Percentiles rank a stretch among this genome's conserved stretches.
Evolutionary conservation across 2,329 filamentous ascomycete genomes (phyloP).

Genomic region (Dactylellina leptospora): DNA sequence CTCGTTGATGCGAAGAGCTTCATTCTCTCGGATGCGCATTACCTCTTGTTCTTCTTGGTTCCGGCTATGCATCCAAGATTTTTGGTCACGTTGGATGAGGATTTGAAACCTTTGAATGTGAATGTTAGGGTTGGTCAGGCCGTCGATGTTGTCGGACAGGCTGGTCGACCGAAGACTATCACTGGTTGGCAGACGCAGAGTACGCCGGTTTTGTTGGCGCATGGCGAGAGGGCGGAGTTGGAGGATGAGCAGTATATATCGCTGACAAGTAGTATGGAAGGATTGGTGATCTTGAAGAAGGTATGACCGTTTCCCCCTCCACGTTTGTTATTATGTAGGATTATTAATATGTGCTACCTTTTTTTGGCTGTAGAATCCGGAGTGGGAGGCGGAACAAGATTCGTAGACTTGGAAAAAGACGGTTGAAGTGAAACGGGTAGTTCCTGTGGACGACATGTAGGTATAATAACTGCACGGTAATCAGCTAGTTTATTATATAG

Average conservation of each 20-base stretch:
- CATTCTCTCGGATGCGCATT: conserved; percentile 77
- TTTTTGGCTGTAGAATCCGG: conserved; percentile 34
- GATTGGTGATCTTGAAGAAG: conserved; percentile 95
- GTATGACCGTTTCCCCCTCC: conserved; percentile 16
- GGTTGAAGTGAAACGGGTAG: neutral
- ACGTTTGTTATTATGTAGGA: neutral
- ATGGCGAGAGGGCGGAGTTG: conserved; percentile 93
- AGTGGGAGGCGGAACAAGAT: conserved; percentile 52
- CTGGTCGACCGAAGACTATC: conserved; percentile 96
- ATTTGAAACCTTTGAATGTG: conserved; percentile 90
- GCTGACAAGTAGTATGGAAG: conserved; percentile 89
- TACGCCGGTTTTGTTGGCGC: conserved; percentile 93
- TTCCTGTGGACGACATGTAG: conserved; percentile 34
- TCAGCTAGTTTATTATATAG: conserved; percentile 48
- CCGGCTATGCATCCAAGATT: conserved; percentile 97
- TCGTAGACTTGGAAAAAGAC: conserved; percentile 8
- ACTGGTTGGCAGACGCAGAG: conserved; percentile 99
- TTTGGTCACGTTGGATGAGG: conserved; percentile 93
- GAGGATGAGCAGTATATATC: conserved; percentile 98
- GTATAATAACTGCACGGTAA: conserved; percentile 36
- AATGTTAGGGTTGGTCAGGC: conserved; percentile 98
- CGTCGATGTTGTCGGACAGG: conserved; percentile 96
- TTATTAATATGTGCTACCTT: neutral
- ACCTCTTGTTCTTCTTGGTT: conserved; percentile 95
- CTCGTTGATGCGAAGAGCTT: conserved; percentile 88